Conservation (phyloP, 108 stramenopile species). For the Nitzschia palea region DNA sequence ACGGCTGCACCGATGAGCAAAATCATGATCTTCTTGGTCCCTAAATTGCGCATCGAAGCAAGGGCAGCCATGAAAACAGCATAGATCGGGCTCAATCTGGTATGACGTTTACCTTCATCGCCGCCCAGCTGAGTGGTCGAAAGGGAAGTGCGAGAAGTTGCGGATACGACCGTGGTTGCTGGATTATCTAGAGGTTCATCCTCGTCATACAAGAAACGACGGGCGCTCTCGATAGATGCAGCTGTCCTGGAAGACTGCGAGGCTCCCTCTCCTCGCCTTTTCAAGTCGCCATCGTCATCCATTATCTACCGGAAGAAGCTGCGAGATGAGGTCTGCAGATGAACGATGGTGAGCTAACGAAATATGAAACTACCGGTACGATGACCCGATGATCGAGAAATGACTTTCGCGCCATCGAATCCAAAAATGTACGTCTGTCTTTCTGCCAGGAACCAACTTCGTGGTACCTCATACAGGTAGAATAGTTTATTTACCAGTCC, state of each 20-base stretch:
- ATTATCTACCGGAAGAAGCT: background rate
- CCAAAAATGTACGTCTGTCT: no score
- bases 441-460: no score
- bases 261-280: constrained; percentile 1
- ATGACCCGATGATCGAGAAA: no score
- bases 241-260: constrained; percentile 1
- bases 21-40: constrained; percentile 5
- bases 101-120: background rate
- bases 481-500: no score
- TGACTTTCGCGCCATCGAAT: no score
- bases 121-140: constrained; percentile 1
- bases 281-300: constrained; percentile 10
- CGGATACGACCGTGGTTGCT: background rate
- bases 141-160: background rate
- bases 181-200: constrained; percentile 24
- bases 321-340: background rate
- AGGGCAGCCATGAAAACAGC: constrained; percentile 23
- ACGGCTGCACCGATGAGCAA: background rate
- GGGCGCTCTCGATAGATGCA: constrained; percentile 35
- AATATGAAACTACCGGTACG: no score
- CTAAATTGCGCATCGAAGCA: background rate
- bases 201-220: constrained; percentile 47
- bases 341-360: no score
- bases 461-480: no score
- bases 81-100: constrained; percentile 9